Evolutionary conservation across 768 basidiomycete genomes (phyloP), one percentile per base, ranked within the genome.

Genomic region (Mycena rebaudengoi): DNA sequence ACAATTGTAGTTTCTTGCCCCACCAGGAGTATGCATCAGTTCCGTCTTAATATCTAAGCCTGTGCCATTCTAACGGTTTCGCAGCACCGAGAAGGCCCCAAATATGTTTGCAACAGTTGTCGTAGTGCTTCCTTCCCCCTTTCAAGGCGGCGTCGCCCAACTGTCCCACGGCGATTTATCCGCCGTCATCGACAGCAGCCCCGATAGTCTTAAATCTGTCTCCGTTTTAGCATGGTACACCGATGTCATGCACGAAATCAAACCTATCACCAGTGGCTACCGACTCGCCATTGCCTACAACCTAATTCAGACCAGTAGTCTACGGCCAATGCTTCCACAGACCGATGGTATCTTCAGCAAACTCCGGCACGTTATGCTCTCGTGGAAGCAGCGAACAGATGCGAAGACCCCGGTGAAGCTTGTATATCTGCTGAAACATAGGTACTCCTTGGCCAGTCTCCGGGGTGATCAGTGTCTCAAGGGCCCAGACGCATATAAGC

Each of bases 41-140:
- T n/a, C n/a, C n/a, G n/a, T 25, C 29, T n/a, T 23, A 21, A 3
- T 25, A 18, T 23, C 7, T 25, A 2, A 8, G n/a, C 28, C 20
- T 12, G 23, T 25, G 21, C 13, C 4, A 13, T 12, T 8, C 45
- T 35, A 30, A 53, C 32, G 41, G 13, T 10, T 4, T 4, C 23
- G 12, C 29, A 71, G 69, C 57, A 78, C 79, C 2, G 76, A 75
- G 35, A 79, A 80, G 50, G 64, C 66, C 0, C 48, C 74, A 14
- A 78, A 76, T 1, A 79, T 79, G 78, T 82, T 83, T 53, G 81
- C 81, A 4, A 79, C 79, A 0, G 71, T 82, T 39, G 65, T 81
- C 41, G 67, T 83, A 20, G 71, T 81, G 1, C 75, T 83, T 5
- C 80, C 80, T 0, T 81, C 81, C 0, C 43, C 29, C 7, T 82